Conservation (phyloP, 768 basidiomycete species). For the Hydnomerulius pinastri region DNA sequence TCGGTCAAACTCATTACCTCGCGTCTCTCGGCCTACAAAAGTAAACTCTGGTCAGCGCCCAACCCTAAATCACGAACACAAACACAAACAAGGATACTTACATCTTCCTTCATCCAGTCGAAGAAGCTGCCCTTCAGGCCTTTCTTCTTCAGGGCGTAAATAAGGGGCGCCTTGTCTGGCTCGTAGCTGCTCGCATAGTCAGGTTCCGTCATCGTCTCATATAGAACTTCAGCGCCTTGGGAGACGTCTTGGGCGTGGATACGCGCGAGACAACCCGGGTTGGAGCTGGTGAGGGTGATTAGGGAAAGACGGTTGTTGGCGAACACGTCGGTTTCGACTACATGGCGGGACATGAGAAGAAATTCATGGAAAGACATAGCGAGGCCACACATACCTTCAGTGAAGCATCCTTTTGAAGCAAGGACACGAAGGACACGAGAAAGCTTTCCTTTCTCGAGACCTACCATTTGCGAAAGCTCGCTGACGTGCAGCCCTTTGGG, state of each 20-base stretch:
- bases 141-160: conserved; percentile 18
- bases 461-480: conserved; percentile 25
- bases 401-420: conserved; percentile 32
- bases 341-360: background rate
- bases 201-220: conserved; percentile 25
- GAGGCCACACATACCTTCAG: conserved; percentile 22
- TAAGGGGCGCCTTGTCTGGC: conserved; percentile 22
- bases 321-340: conserved; percentile 29
- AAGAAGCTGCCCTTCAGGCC: conserved; percentile 20
- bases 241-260: conserved; percentile 11
- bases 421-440: conserved; percentile 32
- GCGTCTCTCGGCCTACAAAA: conserved; percentile 12
- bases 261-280: conserved; percentile 9
- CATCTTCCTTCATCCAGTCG: conserved; percentile 25
- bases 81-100: conserved; percentile 6
- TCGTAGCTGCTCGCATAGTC: conserved; percentile 25
- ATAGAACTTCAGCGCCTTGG: conserved; percentile 18
- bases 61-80: background rate
- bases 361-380: background rate
- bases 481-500: conserved; percentile 31
- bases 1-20: conserved; percentile 7
- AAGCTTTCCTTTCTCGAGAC: conserved; percentile 30
- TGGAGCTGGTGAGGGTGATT: conserved; percentile 17
- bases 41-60: background rate
- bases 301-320: conserved; percentile 38